Evolutionary conservation across 768 basidiomycete species (phyloP).

Genomic region (Lactarius quietus): DNA sequence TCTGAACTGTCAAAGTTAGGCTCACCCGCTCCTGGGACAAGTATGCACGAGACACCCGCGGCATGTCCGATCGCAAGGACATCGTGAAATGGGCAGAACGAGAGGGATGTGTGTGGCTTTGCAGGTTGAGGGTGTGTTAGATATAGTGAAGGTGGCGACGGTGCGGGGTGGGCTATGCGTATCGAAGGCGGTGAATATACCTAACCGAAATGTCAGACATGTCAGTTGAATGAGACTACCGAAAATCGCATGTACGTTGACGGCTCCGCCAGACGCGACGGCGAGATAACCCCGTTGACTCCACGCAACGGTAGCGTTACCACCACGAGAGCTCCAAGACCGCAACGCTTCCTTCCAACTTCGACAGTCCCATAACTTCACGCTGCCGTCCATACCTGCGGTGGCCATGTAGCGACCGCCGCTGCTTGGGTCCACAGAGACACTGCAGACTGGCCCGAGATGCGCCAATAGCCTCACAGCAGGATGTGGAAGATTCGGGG

Average conservation of each 20-base stretch:
- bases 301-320: slow-evolving; percentile 71
- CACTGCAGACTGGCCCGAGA: slow-evolving; percentile 75
- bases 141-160: slow-evolving; percentile 74
- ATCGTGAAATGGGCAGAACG: slow-evolving; percentile 91
- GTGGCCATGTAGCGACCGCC: slow-evolving; percentile 92
- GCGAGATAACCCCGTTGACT: slow-evolving; percentile 81
- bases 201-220: slow-evolving; percentile 37
- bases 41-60: slow-evolving; percentile 74
- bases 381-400: slow-evolving; percentile 77
- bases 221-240: neutral
- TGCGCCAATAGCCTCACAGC: slow-evolving; percentile 92
- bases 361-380: slow-evolving; percentile 96
- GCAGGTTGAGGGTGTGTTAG: slow-evolving; percentile 83
- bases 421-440: slow-evolving; percentile 79
- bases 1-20: slow-evolving; percentile 92
- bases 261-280: slow-evolving; percentile 76
- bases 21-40: slow-evolving; percentile 92
- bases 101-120: slow-evolving; percentile 66
- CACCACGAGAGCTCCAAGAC: slow-evolving; percentile 70
- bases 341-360: slow-evolving; percentile 91
- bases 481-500: slow-evolving; percentile 88
- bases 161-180: slow-evolving; percentile 46
- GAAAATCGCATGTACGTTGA: slow-evolving; percentile 57
- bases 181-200: slow-evolving; percentile 71
- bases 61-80: slow-evolving; percentile 75